Evolutionary conservation across 1,284 basidiomycete genomes (phyloP), one percentile per base, ranked within the genome.

Genomic region (Tausonia pullulans): DNA sequence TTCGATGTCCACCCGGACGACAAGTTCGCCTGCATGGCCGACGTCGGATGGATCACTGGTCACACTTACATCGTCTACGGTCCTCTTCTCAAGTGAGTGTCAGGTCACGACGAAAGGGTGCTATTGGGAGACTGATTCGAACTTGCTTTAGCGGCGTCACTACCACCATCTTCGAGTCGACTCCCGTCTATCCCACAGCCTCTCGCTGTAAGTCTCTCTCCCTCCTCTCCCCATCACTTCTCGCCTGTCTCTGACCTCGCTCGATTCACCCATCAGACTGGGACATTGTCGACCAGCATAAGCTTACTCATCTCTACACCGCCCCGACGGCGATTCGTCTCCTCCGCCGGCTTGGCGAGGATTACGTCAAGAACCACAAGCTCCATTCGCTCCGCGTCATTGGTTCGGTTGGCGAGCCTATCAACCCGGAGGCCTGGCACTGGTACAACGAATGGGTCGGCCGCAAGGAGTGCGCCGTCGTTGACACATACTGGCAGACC

Each of bases 391-490:
- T 98, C 67, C 86, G 95, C 67, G 88, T 96, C 27, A 81, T 98
- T 51, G 95, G 95, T 45, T 86, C 83, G 66, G 95, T 98, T 63
- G 96, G 95, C 62, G 95, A 98, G 79, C 96, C 96, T 5, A 98
- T 98, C 81, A 98, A 98, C 79, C 94, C 95, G 43, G 95, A 98
- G 76, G 96, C 95, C 4, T 98, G 96, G 95, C 84, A 94, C 73
- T 61, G 60, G 51, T 57, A 58, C 57, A 89, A 91, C 77, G 91
- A 97, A 73, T 84, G 91, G 74, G 93, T 97, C 64, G 96, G 95
- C 44, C 83, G 84, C 72, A 81, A 79, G 69, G 81, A 98, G 77
- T 96, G 92, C 73, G 92, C 95, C 14, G 88, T 98, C 70, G 93
- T 98, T 66, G 95, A 98, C 77, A 93, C 91, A 0, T 94, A 87